A percentile compares a stretch with the other conserved stretches of the same genome.
Evolutionary conservation across 805 yeast genomes (phyloP).

Genomic region (Candida suzukii): DNA sequence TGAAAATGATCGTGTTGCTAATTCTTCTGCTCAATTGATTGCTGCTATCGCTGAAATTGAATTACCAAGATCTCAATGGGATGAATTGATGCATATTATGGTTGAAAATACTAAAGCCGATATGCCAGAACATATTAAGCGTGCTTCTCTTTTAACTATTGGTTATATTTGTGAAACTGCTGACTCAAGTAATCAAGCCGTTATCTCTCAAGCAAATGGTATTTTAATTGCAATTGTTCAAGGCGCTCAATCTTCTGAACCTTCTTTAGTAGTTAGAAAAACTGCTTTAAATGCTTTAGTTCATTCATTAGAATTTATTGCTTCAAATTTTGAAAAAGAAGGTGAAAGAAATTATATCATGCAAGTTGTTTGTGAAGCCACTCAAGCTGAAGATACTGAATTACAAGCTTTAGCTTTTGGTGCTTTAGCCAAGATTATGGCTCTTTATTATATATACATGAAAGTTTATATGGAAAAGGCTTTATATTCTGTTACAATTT

Average conservation of each 20-base stretch:
- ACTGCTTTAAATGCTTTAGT: constrained; percentile 91
- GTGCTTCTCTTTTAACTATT: constrained; percentile 80
- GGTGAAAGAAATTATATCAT: constrained; percentile 95
- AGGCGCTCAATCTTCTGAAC: constrained; percentile 85
- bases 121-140: constrained; percentile 72
- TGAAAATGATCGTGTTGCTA: constrained; percentile 71
- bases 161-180: constrained; percentile 96
- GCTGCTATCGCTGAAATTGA: constrained; percentile 98
- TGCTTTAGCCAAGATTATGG: constrained; percentile 88
- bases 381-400: constrained; percentile 79
- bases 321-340: constrained; percentile 81
- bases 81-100: constrained; percentile 72
- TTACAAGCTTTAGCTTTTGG: constrained; percentile 94
- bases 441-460: constrained; percentile 84
- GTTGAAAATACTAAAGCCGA: constrained; percentile 81
- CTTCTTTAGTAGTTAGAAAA: constrained; percentile 65
- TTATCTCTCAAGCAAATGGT: constrained; percentile 82
- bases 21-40: constrained; percentile 85
- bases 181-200: constrained; percentile 72
- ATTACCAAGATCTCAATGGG: constrained; percentile 84
- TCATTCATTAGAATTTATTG: constrained; percentile 84
- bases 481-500: constrained; percentile 77
- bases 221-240: constrained; percentile 93
- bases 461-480: constrained; percentile 97
- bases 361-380: constrained; percentile 99